Evolutionary conservation across 2,329 filamentous ascomycete species (phyloP).

Genomic region (Madurella fahalii): DNA sequence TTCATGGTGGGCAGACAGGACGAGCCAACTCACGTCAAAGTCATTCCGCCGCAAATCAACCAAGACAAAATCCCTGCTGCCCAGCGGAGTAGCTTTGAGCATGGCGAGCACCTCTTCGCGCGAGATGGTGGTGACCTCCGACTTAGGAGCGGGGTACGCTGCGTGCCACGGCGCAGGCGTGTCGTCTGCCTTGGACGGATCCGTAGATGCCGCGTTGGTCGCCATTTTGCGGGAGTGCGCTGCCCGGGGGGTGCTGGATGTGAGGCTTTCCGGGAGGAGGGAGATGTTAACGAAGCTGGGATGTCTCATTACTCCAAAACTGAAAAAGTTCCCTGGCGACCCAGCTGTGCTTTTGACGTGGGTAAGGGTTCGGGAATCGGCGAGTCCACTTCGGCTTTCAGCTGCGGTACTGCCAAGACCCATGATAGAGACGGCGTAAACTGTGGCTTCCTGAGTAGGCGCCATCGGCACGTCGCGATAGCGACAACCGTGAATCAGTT

Average conservation of each 20-base stretch:
- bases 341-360: too few species aligned
- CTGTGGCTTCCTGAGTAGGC: too few species aligned
- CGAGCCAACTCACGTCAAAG: conserved; percentile 32
- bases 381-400: too few species aligned
- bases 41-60: conserved; percentile 42
- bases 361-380: too few species aligned
- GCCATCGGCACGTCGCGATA: too few species aligned
- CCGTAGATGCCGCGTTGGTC: neutral
- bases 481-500: too few species aligned
- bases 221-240: neutral
- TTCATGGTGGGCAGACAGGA: too few species aligned
- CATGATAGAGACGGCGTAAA: too few species aligned
- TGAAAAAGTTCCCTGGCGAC: too few species aligned
- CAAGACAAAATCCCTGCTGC: conserved; percentile 31
- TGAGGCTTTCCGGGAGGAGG: neutral
- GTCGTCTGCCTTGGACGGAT: neutral
- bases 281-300: too few species aligned
- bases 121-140: conserved; percentile 18
- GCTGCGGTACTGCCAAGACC: too few species aligned
- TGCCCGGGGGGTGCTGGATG: neutral
- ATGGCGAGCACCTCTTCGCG: conserved; percentile 19
- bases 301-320: too few species aligned
- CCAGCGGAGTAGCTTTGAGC: conserved; percentile 13
- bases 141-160: conserved; percentile 20
- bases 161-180: conserved; percentile 19